These are phyloP conservation scores for Amphibolis antarctica DNA, from an alignment of 106 monocot species.

Conservation along the genomic window DNA sequence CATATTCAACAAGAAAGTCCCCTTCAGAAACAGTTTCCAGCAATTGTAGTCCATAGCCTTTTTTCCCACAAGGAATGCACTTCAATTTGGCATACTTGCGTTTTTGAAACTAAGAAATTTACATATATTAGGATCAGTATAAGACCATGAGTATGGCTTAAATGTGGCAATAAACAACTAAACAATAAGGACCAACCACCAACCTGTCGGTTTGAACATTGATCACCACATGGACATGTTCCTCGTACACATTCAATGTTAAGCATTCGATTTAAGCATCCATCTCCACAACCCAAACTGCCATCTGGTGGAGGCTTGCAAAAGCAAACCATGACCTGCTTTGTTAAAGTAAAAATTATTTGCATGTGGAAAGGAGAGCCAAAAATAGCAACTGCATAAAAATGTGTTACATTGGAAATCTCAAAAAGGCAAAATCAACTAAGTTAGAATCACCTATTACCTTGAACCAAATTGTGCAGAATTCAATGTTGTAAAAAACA, in stretches of 20 bases:
- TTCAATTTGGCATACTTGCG: constrained; percentile 84
- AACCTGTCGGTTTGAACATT: constrained; percentile 91
- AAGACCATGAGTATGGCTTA: neutral
- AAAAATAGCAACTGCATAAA: neutral
- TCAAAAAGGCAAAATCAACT: too few relatives aligned
- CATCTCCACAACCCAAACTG: constrained; percentile 70
- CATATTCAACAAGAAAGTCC: constrained; percentile 96
- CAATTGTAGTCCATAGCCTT: constrained; percentile 72
- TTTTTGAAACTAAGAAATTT: constrained; percentile 56
- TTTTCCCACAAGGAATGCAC: constrained; percentile 68
- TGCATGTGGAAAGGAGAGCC: neutral
- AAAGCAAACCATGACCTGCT: constrained; percentile 89
- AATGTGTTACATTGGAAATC: too few relatives aligned
- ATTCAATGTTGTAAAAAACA: too few relatives aligned
- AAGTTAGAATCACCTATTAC: too few relatives aligned
- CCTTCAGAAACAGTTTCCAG: constrained; percentile 53
- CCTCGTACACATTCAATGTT: constrained; percentile 91
- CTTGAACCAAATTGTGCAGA: too few relatives aligned
- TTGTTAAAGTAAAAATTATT: constrained; percentile 3
- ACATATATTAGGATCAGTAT: neutral
- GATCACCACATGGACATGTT: constrained; percentile 87
- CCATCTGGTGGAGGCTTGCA: constrained; percentile 62
- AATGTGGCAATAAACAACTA: neutral
- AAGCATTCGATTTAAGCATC: constrained; percentile 89
- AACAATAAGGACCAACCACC: constrained; percentile 3